Evolutionary conservation across 2,329 filamentous ascomycete genomes (phyloP).

Genomic region (Colletotrichum australisinense): DNA sequence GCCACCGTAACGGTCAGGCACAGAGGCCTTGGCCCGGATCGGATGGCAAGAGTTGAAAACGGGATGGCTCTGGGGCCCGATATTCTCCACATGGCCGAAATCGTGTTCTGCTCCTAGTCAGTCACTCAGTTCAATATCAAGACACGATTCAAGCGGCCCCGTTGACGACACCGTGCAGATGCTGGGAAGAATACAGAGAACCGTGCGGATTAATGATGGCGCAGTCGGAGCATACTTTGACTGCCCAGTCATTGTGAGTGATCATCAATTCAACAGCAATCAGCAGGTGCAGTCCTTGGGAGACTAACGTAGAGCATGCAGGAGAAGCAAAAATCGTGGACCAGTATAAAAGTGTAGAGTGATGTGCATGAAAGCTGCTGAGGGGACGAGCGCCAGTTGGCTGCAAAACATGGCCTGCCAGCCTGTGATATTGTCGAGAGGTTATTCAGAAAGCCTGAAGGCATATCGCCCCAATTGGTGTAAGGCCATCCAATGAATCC

Average conservation of each 20-base stretch:
- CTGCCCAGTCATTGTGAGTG: slow-evolving; percentile 2
- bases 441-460: slow-evolving; percentile 2
- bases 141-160: slow-evolving; percentile 25
- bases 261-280: background rate
- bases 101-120: slow-evolving; percentile 25
- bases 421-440: slow-evolving; percentile 5
- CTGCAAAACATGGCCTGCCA: background rate
- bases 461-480: slow-evolving; percentile 6
- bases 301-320: slow-evolving; percentile 2
- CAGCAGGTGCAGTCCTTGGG: background rate
- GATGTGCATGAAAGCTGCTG: slow-evolving; percentile 20
- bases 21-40: slow-evolving; percentile 14
- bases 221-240: background rate
- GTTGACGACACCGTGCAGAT: slow-evolving; percentile 23
- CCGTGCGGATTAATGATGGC: background rate
- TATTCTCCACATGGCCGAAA: slow-evolving; percentile 16
- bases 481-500: slow-evolving; percentile 17
- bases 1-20: slow-evolving; percentile 1
- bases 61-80: slow-evolving; percentile 17
- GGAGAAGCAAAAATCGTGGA: slow-evolving; percentile 6
- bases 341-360: slow-evolving; percentile 13
- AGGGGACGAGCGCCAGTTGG: slow-evolving; percentile 9
- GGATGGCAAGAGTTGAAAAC: slow-evolving; percentile 29
- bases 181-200: slow-evolving; percentile 2
- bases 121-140: background rate